These are phyloP conservation scores for Candida pini DNA, from an alignment of 805 yeast genomes.

Conservation along the genomic window DNA sequence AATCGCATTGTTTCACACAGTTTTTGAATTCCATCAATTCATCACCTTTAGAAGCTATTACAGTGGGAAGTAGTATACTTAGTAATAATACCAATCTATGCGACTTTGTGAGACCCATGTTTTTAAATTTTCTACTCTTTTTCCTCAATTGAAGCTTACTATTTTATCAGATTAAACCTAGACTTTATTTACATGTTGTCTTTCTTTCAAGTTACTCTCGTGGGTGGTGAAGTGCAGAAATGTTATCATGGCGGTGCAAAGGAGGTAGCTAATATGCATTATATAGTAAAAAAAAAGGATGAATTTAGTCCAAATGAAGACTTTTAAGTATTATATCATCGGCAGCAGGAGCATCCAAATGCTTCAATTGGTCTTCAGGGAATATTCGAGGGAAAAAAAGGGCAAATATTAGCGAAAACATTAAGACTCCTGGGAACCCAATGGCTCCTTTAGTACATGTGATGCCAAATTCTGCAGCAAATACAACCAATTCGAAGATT, in stretches of 20 bases:
- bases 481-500: constrained; percentile 56
- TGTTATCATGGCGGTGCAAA: too few relatives aligned
- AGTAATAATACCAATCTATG: too few relatives aligned
- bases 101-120: too few relatives aligned
- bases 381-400: constrained; percentile 60
- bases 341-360: constrained; percentile 50
- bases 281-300: too few relatives aligned
- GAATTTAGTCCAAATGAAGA: constrained; percentile 17
- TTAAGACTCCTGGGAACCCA: constrained; percentile 84
- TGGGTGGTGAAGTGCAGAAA: too few relatives aligned
- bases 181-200: not conserved
- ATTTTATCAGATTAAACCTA: too few relatives aligned
- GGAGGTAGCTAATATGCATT: too few relatives aligned
- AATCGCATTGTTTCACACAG: constrained; percentile 49
- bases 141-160: not conserved
- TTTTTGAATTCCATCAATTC: constrained; percentile 49
- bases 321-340: constrained; percentile 28
- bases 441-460: constrained; percentile 87
- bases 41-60: constrained; percentile 58
- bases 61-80: too few relatives aligned
- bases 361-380: constrained; percentile 50
- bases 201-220: not conserved
- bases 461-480: constrained; percentile 76
- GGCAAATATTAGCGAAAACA: constrained; percentile 64
- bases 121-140: not conserved